A percentile compares a stretch with the other conserved stretches of the same genome.
phyloP scores from a whole-genome alignment of 108 stramenopile species.

The Phaeodactylum tricornutum region DNA sequence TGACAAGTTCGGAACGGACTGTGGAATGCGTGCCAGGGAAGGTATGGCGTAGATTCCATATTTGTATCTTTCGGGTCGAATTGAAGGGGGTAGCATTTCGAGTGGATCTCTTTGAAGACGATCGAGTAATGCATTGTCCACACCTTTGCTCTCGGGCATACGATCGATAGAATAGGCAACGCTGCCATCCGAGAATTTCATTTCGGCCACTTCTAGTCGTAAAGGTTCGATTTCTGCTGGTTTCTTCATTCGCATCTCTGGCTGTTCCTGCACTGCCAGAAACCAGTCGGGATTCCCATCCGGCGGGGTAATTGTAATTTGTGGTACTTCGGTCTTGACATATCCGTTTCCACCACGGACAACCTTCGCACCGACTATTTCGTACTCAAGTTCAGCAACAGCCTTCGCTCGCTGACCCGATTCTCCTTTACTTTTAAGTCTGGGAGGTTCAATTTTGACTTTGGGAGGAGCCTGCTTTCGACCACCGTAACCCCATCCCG shows the following conservation, averaged over 20 bases:
- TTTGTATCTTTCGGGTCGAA: conserved; percentile 26
- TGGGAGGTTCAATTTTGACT: conserved; percentile 49
- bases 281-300: conserved; percentile 73
- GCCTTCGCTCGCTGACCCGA: conserved; percentile 37
- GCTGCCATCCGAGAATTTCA: conserved; percentile 15
- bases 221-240: conserved; percentile 7
- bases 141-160: neutral
- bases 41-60: conserved; percentile 34
- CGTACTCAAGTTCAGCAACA: conserved; percentile 61
- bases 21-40: conserved; percentile 30
- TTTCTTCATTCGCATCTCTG: conserved; percentile 1
- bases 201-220: conserved; percentile 14
- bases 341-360: conserved; percentile 63
- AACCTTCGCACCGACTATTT: conserved; percentile 32
- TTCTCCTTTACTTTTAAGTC: conserved; percentile 6
- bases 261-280: conserved; percentile 21
- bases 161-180: conserved; percentile 9
- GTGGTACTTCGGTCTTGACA: conserved; percentile 44
- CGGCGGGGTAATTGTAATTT: conserved; percentile 37
- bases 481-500: conserved; percentile 68
- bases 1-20: conserved; percentile 17
- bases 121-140: conserved; percentile 22
- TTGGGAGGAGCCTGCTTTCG: conserved; percentile 34
- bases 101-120: conserved; percentile 42
- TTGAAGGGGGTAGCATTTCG: conserved; percentile 41